These are phyloP conservation scores for Aspergillus tamarii DNA, from an alignment of 2,329 filamentous ascomycete species.

Conservation along the genomic window DNA sequence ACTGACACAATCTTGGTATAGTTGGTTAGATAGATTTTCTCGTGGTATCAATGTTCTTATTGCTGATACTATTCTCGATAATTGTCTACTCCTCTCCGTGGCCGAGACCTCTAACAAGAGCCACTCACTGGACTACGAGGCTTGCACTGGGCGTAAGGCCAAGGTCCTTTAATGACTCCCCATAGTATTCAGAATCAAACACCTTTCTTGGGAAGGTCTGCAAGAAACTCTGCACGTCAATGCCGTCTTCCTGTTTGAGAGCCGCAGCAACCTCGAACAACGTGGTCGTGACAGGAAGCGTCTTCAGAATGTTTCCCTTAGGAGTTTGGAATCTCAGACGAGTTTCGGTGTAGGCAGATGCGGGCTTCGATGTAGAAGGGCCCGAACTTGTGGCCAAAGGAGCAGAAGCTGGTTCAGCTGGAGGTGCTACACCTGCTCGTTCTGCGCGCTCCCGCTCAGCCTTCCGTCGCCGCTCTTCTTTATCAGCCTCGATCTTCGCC, in stretches of 20 bases:
- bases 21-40: neutral
- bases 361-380: slow-evolving; percentile 61
- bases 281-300: slow-evolving; percentile 84
- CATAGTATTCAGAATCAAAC: slow-evolving; percentile 76
- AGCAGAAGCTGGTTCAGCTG: slow-evolving; percentile 51
- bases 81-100: neutral
- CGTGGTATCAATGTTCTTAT: neutral
- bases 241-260: slow-evolving; percentile 70
- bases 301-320: slow-evolving; percentile 80
- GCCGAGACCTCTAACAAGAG: neutral
- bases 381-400: slow-evolving; percentile 49
- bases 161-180: slow-evolving; percentile 89
- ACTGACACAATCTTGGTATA: neutral
- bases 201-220: slow-evolving; percentile 87
- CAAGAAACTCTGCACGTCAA: slow-evolving; percentile 74
- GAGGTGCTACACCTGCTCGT: slow-evolving; percentile 71
- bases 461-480: slow-evolving; percentile 82
- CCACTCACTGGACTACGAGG: slow-evolving; percentile 68
- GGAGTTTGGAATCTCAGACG: slow-evolving; percentile 79
- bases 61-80: neutral
- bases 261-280: slow-evolving; percentile 87
- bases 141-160: slow-evolving; percentile 90
- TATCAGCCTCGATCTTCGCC: slow-evolving; percentile 93
- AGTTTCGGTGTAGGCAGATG: slow-evolving; percentile 76
- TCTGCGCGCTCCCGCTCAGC: slow-evolving; percentile 83